These are phyloP conservation scores for Pseudozyma sp. DNA, from an alignment of 1,284 basidiomycete genomes.

Conservation along the genomic window DNA sequence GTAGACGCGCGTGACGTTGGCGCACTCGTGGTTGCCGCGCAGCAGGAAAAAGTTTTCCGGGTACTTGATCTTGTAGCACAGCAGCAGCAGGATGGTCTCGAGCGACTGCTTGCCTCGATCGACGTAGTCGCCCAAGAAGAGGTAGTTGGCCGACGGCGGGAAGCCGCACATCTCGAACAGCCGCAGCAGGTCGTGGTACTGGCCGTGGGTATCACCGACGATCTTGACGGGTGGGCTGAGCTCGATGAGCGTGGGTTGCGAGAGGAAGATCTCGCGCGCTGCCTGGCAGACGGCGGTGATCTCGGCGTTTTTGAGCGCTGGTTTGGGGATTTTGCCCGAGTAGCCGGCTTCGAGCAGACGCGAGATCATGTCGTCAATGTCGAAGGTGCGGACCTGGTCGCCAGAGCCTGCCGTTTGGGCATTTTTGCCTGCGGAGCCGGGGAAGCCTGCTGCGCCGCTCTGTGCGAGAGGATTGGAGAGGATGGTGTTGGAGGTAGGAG, in stretches of 20 bases:
- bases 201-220: conserved; percentile 98
- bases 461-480: conserved; percentile 53
- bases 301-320: conserved; percentile 94
- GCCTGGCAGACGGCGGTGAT: conserved; percentile 94
- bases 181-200: conserved; percentile 97
- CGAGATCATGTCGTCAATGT: conserved; percentile 99
- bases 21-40: conserved; percentile 98
- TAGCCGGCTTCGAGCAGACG: conserved; percentile 96
- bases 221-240: conserved; percentile 98
- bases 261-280: conserved; percentile 95
- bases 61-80: conserved; percentile 97
- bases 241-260: conserved; percentile 96
- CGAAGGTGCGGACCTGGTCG: conserved; percentile 73
- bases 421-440: conserved; percentile 36
- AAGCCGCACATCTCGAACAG: conserved; percentile 99
- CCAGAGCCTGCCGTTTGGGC: conserved; percentile 37
- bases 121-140: conserved; percentile 98
- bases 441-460: conserved; percentile 27
- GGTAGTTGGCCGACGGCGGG: conserved; percentile 95
- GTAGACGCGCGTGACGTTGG: conserved; percentile 99
- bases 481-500: conserved; percentile 38
- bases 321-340: conserved; percentile 96
- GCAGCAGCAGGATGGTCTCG: conserved; percentile 93
- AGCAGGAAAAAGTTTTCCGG: conserved; percentile 99
- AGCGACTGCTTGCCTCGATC: conserved; percentile 98